A percentile compares a stretch with the other conserved stretches of the same genome.
These are phyloP conservation scores for Clathrospora elynae DNA, from an alignment of 2,329 filamentous ascomycete species.

Conservation along the genomic window DNA sequence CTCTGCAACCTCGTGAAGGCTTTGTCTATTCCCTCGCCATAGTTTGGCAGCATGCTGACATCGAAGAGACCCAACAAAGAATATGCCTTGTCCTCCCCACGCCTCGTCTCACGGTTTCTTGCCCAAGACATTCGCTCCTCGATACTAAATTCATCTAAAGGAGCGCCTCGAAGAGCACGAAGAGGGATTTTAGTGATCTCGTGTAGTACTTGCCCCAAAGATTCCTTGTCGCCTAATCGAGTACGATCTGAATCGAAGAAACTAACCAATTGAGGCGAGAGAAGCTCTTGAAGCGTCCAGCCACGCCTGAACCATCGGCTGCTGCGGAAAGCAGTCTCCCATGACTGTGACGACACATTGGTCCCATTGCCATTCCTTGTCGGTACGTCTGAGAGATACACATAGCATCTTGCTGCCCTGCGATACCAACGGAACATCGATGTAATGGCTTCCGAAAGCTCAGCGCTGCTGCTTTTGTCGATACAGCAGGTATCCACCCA, in stretches of 20 bases:
- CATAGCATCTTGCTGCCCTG: conserved; percentile 5
- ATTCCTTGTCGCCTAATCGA: not conserved
- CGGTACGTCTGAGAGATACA: conserved; percentile 8
- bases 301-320: conserved; percentile 11
- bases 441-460: conserved; percentile 7
- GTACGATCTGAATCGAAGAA: conserved; percentile 5
- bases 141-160: not conserved
- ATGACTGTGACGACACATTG: no score
- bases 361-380: no score
- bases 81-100: not conserved
- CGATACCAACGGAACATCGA: conserved; percentile 11
- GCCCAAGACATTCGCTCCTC: not conserved
- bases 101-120: not conserved
- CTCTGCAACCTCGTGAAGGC: no score
- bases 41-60: not conserved
- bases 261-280: not conserved
- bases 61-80: not conserved
- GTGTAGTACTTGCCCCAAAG: not conserved
- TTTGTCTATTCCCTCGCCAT: conserved; percentile 9
- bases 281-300: conserved; percentile 12
- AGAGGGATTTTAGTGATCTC: not conserved
- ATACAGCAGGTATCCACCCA: conserved; percentile 13
- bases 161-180: not conserved
- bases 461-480: not conserved
- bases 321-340: not conserved